Percentiles rank a stretch among this genome's conserved stretches.
Conservation (phyloP, 2,329 filamentous ascomycete genomes). For the Aspergillus caelatus region DNA sequence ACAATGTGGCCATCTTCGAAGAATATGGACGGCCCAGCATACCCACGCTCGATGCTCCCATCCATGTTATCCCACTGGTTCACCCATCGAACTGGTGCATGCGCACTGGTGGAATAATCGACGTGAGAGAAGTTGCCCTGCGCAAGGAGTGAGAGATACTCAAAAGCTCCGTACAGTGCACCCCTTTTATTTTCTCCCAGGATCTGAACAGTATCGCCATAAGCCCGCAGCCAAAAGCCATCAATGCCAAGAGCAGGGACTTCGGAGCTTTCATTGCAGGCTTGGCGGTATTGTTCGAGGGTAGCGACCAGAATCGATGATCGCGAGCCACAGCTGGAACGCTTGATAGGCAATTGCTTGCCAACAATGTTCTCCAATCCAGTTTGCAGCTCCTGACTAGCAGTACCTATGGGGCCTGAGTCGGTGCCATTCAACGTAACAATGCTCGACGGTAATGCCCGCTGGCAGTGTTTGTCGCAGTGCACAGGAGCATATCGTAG, state of each 20-base stretch:
- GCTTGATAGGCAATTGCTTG: constrained; percentile 44
- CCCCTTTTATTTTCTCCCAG: constrained; percentile 68
- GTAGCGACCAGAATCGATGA: constrained; percentile 36
- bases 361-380: constrained; percentile 62
- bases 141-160: constrained; percentile 67
- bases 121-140: constrained; percentile 58
- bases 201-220: constrained; percentile 55
- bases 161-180: constrained; percentile 69
- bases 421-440: constrained; percentile 58
- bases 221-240: constrained; percentile 63
- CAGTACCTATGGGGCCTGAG: constrained; percentile 61
- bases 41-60: constrained; percentile 68
- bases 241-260: constrained; percentile 36
- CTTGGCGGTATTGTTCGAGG: constrained; percentile 30
- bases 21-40: constrained; percentile 69
- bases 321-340: constrained; percentile 23
- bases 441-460: constrained; percentile 52
- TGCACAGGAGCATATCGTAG: constrained; percentile 63
- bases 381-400: constrained; percentile 60
- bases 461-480: constrained; percentile 39
- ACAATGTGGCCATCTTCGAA: constrained; percentile 60
- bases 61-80: constrained; percentile 76
- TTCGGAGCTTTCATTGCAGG: constrained; percentile 21
- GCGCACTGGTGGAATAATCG: constrained; percentile 57
- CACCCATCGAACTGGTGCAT: constrained; percentile 67